These are phyloP conservation scores for Castanospermum australe DNA, from an alignment of 306 rosid species.

Conservation along the genomic window DNA sequence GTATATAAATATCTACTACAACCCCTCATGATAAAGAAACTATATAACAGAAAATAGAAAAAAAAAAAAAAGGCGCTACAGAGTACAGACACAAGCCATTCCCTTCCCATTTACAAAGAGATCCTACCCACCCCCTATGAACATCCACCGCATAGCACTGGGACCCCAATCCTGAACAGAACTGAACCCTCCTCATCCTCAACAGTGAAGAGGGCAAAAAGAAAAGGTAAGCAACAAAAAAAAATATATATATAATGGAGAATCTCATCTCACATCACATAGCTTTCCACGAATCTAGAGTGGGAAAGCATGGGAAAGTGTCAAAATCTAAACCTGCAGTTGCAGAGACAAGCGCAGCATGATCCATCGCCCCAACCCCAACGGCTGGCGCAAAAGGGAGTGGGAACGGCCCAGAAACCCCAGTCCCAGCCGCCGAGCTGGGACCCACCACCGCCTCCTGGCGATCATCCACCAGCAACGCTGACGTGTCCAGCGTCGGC, in stretches of 20 bases:
- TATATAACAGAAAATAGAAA: conserved; percentile 30
- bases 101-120: conserved; percentile 40
- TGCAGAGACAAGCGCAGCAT: conserved; percentile 14
- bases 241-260: too few relatives aligned
- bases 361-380: conserved; percentile 14
- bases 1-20: conserved; percentile 29
- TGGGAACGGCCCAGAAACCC: conserved; percentile 34
- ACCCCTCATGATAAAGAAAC: conserved; percentile 11
- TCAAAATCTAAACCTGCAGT: conserved; percentile 72
- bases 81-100: too few relatives aligned
- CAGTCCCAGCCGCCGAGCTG: conserved; percentile 10
- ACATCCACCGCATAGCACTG: too few relatives aligned
- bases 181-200: conserved; percentile 11
- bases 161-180: too few relatives aligned
- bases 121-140: conserved; percentile 15
- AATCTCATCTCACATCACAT: conserved; percentile 45
- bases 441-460: conserved; percentile 35
- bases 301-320: conserved; percentile 68
- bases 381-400: conserved; percentile 6
- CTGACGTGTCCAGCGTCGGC: conserved; percentile 95
- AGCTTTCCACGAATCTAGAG: conserved; percentile 93
- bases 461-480: conserved; percentile 57
- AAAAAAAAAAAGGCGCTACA: neutral
- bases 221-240: too few relatives aligned
- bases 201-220: too few relatives aligned